phyloP scores from a whole-genome alignment of 2,329 filamentous ascomycete species.

The Fusarium veterinarium region DNA sequence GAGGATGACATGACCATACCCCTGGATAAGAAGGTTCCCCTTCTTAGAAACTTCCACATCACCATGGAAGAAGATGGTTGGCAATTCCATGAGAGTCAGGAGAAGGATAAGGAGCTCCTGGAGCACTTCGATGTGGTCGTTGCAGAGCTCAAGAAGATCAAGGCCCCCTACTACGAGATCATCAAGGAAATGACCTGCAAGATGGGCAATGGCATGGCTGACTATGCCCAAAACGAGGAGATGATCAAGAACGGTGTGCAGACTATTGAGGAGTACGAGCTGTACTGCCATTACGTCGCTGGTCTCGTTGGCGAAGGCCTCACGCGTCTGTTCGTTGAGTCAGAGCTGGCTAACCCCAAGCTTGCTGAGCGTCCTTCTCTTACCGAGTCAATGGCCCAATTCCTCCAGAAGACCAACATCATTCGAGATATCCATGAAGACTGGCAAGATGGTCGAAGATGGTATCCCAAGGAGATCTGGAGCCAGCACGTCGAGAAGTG shows the following conservation, averaged over 20 bases:
- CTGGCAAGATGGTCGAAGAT: constrained; percentile 84
- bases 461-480: constrained; percentile 98
- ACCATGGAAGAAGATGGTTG: constrained; percentile 86
- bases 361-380: constrained; percentile 82
- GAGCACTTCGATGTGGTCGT: constrained; percentile 93
- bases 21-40: constrained; percentile 82
- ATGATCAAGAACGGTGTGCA: constrained; percentile 83
- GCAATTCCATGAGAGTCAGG: constrained; percentile 88
- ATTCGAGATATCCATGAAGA: constrained; percentile 96
- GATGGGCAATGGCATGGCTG: constrained; percentile 99
- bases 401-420: constrained; percentile 98
- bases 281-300: constrained; percentile 99
- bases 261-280: constrained; percentile 88
- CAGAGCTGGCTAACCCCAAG: constrained; percentile 85
- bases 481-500: constrained; percentile 92
- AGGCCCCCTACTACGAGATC: constrained; percentile 84
- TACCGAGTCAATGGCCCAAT: constrained; percentile 96
- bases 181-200: constrained; percentile 92
- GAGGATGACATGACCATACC: constrained; percentile 98
- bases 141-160: constrained; percentile 87
- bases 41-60: constrained; percentile 84
- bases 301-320: constrained; percentile 95
- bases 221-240: constrained; percentile 88
- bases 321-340: constrained; percentile 89
- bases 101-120: constrained; percentile 93